Conservation (phyloP, 257 asterid species). For the Solanum neorickii region DNA sequence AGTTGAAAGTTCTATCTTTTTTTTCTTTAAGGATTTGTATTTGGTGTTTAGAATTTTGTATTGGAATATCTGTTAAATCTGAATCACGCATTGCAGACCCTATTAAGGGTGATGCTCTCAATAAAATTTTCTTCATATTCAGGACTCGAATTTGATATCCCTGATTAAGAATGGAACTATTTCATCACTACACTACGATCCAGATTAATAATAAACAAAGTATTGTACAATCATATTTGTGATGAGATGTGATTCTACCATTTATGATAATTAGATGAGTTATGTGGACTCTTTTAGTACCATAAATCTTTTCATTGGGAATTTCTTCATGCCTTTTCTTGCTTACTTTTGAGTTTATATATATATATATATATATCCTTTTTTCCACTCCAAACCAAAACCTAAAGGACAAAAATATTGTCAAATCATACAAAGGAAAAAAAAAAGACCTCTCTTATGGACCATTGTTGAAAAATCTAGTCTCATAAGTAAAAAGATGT, state of each 20-base stretch:
- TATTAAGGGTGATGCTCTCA: too few species aligned
- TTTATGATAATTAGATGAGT: not conserved
- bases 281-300: not conserved
- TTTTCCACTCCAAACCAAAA: not conserved
- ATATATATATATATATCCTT: not conserved
- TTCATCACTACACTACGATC: not conserved
- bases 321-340: not conserved
- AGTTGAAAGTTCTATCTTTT: not conserved
- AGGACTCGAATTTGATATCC: too few species aligned
- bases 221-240: not conserved
- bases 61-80: accelerated
- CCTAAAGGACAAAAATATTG: not conserved
- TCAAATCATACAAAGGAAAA: not conserved
- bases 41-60: too few species aligned
- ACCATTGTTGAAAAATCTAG: not conserved
- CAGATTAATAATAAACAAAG: not conserved
- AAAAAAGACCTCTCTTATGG: not conserved
- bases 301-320: not conserved
- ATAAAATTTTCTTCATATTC: too few species aligned
- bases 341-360: not conserved
- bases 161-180: too few species aligned
- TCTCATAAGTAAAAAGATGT: not conserved
- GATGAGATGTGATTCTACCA: not conserved
- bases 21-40: too few species aligned
- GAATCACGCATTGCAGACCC: not conserved